Base-by-base conservation (phyloP, 1,284 basidiomycete species). In the Puccinia triticina region DNA sequence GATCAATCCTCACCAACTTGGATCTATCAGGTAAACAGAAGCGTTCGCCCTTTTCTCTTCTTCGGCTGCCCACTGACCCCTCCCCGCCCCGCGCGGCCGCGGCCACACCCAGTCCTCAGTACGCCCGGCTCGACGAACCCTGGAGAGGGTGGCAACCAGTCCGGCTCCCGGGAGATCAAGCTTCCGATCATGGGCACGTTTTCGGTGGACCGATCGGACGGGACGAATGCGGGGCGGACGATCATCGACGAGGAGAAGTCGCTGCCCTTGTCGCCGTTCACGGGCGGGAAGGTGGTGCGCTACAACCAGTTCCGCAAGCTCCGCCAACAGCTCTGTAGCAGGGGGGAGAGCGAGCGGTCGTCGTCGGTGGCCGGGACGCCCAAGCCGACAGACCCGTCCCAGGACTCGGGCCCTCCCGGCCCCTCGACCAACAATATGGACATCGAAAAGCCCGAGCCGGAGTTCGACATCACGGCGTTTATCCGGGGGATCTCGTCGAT, bases 401-500 rank as follows among this genome's bases (percentile, higher is more conserved):
- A 43, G 10, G 8, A 64, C 46, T 37, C 37, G 26, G n/a, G 23
- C 53, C 12, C 29, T n/a, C 37, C 64, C 23, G 50, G 48, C n/a
- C 14, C 43, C 23, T 71, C 37, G n/a, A 2, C 23, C 34, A 75
- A 34, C 29, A 57, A 57, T 59, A n/a, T n/a, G n/a, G 32, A 43
- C 7, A 37, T 18, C 61, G 37, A 1, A 10, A 34, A 40, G 12
- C 66, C 77, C 21, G 77, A 71, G 21, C 64, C 57, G 0, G 78
- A 81, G n/a, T 81, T 81, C 53, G 78, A 81, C 26, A 81, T 81
- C 78, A 81, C 69, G 14, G 71, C 67, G 1, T 81, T 81, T 32
- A 81, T 81, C 46, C 37, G 69, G n/a, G 77, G 77, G 11, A 79
- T 79, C 21, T 71, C 77, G 26, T 69, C 77, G 34, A 64, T 71